Conservation (phyloP, 2,329 filamentous ascomycete species). For the Aspergillus fijiensis region DNA sequence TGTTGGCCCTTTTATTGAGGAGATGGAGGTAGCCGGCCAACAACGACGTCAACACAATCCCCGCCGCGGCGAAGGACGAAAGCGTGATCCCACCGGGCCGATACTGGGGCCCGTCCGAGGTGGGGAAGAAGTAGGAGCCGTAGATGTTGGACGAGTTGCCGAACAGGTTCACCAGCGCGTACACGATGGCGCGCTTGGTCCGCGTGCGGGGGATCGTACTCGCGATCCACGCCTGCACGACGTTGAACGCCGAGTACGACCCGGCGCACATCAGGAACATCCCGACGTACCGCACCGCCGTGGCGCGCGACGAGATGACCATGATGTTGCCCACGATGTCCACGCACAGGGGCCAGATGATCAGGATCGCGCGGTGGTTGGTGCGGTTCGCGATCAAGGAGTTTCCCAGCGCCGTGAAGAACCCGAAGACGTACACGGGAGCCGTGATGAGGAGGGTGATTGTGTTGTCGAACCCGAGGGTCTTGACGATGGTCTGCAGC, state of each 20-base stretch:
- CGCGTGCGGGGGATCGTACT: constrained; percentile 22
- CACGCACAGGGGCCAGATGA: constrained; percentile 19
- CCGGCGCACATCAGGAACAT: constrained; percentile 25
- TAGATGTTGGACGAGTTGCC: constrained; percentile 24
- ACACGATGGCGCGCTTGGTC: constrained; percentile 23
- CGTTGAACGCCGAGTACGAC: constrained; percentile 22
- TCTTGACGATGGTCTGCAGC: constrained; percentile 19
- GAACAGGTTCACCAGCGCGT: constrained; percentile 22
- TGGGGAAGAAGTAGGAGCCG: constrained; percentile 23
- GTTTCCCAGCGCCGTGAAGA: constrained; percentile 40
- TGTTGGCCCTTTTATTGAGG: constrained; percentile 8
- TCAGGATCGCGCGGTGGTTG: constrained; percentile 14
- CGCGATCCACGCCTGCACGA: constrained; percentile 24
- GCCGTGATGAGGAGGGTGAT: constrained; percentile 22
- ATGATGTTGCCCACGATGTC: constrained; percentile 23
- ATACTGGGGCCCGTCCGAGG: constrained; percentile 16
- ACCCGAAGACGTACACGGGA: constrained; percentile 22
- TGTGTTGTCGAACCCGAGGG: constrained; percentile 19
- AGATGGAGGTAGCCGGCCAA: constrained; percentile 11
- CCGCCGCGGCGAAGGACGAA: constrained; percentile 19
- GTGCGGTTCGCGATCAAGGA: constrained; percentile 24
- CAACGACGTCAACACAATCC: constrained; percentile 9
- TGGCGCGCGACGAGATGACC: constrained; percentile 17
- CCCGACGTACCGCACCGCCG: constrained; percentile 18
- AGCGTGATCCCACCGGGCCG: constrained; percentile 19